Percentiles rank a stretch among this genome's conserved stretches.
Conservation (phyloP, 2,329 filamentous ascomycete species). For the Coleophoma cylindrospora region DNA sequence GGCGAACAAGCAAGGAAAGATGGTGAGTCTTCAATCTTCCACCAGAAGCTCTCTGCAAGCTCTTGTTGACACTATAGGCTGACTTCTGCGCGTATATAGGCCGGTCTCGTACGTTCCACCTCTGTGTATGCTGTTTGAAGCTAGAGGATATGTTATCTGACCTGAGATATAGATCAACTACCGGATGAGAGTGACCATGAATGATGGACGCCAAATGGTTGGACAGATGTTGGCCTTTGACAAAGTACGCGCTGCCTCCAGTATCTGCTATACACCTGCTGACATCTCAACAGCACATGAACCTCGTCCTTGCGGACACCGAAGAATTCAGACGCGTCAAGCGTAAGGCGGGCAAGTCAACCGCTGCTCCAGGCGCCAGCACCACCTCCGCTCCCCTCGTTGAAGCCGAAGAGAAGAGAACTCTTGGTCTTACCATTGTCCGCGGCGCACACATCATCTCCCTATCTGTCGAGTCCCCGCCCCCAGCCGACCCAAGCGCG, state of each 20-base stretch:
- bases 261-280: slow-evolving; percentile 1
- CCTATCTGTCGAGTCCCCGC: slow-evolving; percentile 90
- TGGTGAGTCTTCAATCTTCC: slow-evolving; percentile 64
- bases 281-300: slow-evolving; percentile 74
- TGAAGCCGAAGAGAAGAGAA: slow-evolving; percentile 94
- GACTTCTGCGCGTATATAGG: slow-evolving; percentile 52
- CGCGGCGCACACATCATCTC: slow-evolving; percentile 94
- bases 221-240: slow-evolving; percentile 98
- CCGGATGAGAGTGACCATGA: slow-evolving; percentile 94
- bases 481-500: slow-evolving; percentile 87
- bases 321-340: slow-evolving; percentile 95
- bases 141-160: slow-evolving; percentile 10
- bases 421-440: slow-evolving; percentile 90
- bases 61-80: slow-evolving; percentile 53
- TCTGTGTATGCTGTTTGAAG: background rate
- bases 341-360: slow-evolving; percentile 71
- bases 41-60: slow-evolving; percentile 32
- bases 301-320: slow-evolving; percentile 95
- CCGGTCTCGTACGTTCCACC: slow-evolving; percentile 60
- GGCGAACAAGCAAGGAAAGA: slow-evolving; percentile 98
- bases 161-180: slow-evolving; percentile 78
- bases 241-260: slow-evolving; percentile 55
- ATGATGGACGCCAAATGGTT: slow-evolving; percentile 92
- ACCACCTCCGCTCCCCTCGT: slow-evolving; percentile 61
- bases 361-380: slow-evolving; percentile 47